A percentile compares a stretch with the other conserved stretches of the same genome.
Conservation (phyloP, 1,284 basidiomycete genomes). For the Naganishia cerealis region DNA sequence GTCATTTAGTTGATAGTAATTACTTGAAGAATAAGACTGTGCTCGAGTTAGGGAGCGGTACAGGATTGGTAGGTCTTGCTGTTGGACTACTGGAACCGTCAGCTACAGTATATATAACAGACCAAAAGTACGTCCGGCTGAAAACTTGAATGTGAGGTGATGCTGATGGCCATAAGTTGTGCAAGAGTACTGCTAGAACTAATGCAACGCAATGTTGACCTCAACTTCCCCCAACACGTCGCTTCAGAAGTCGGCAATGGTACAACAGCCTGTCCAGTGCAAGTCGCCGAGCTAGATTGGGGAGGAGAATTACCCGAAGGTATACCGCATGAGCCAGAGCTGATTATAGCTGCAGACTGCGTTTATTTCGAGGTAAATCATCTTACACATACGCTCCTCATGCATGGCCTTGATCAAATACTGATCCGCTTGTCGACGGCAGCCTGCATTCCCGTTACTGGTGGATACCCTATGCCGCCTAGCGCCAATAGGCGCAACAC, state of each 20-base stretch:
- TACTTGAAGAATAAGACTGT: slow-evolving; percentile 63
- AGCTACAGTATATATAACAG: slow-evolving; percentile 71
- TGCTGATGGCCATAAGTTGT: background rate
- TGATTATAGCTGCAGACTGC: slow-evolving; percentile 85
- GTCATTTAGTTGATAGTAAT: slow-evolving; percentile 53
- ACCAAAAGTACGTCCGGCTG: slow-evolving; percentile 69
- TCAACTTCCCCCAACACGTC: slow-evolving; percentile 61
- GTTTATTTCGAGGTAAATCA: slow-evolving; percentile 75
- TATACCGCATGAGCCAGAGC: slow-evolving; percentile 58
- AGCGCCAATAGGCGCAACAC: slow-evolving; percentile 54
- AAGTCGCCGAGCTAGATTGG: slow-evolving; percentile 74
- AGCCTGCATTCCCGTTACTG: slow-evolving; percentile 82
- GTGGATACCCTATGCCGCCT: slow-evolving; percentile 75
- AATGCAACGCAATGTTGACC: slow-evolving; percentile 68
- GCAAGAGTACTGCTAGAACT: slow-evolving; percentile 69
- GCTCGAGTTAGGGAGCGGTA: slow-evolving; percentile 80
- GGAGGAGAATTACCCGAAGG: slow-evolving; percentile 48
- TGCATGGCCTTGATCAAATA: background rate
- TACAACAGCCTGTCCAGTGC: slow-evolving; percentile 18
- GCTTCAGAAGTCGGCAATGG: slow-evolving; percentile 53
- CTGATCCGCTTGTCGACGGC: background rate
- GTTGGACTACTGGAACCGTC: slow-evolving; percentile 67
- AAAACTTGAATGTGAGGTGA: background rate
- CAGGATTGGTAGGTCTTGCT: slow-evolving; percentile 83
- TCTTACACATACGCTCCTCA: background rate